Conservation (phyloP, 805 yeast genomes). For the Schwanniomyces vanrijiae region DNA sequence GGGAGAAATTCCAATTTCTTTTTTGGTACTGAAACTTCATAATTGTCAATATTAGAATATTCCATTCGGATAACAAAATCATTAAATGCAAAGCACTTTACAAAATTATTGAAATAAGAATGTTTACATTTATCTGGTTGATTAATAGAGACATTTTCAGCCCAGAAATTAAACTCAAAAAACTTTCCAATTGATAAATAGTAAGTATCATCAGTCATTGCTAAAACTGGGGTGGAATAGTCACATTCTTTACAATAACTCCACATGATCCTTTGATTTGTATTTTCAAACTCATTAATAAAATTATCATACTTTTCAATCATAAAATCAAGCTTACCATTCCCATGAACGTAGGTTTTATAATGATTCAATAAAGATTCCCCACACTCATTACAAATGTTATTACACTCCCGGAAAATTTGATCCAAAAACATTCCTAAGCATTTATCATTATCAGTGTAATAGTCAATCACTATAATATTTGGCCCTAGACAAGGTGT, state of each 20-base stretch:
- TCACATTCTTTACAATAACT: constrained; percentile 83
- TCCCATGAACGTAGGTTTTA: constrained; percentile 85
- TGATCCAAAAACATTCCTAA: constrained; percentile 88
- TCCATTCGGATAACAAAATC: constrained; percentile 79
- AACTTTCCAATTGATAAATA: constrained; percentile 92
- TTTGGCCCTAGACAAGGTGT: constrained; percentile 95
- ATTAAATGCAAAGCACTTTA: constrained; percentile 79
- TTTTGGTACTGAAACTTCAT: constrained; percentile 78
- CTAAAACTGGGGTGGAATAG: constrained; percentile 69
- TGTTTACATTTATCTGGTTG: constrained; percentile 58
- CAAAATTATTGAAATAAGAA: constrained; percentile 78
- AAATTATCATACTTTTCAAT: constrained; percentile 51
- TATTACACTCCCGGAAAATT: constrained; percentile 63
- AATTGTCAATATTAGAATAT: constrained; percentile 69
- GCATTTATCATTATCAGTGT: constrained; percentile 87
- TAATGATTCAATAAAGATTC: constrained; percentile 70
- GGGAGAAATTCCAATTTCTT: constrained; percentile 72
- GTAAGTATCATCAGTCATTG: constrained; percentile 86
- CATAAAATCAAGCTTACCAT: constrained; percentile 75
- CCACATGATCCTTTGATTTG: constrained; percentile 77
- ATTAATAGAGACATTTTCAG: constrained; percentile 25
- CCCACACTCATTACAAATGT: constrained; percentile 79
- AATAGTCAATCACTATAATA: constrained; percentile 77
- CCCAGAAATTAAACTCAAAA: constrained; percentile 82
- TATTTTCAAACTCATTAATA: constrained; percentile 21